Conservation (phyloP, 2,329 filamentous ascomycete species). For the Metarhizium rileyi region DNA sequence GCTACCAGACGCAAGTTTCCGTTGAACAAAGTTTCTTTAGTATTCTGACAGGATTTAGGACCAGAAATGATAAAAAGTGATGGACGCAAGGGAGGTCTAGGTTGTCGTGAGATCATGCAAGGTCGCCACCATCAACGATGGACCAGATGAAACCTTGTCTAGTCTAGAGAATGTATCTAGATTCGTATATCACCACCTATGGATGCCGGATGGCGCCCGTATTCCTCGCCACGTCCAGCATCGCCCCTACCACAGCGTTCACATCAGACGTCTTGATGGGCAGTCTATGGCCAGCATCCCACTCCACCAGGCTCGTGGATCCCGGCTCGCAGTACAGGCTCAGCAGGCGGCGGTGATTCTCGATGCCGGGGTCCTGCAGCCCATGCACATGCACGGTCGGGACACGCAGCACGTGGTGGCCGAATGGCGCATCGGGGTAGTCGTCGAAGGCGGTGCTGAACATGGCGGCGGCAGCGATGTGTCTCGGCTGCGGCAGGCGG, state of each 20-base stretch:
- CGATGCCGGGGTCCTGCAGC: slow-evolving; percentile 50
- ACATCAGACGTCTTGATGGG: slow-evolving; percentile 61
- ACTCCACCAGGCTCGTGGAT: slow-evolving; percentile 52
- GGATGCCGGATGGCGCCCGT: slow-evolving; percentile 3
- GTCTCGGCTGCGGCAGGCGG: slow-evolving; percentile 44
- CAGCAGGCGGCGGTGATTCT: slow-evolving; percentile 38
- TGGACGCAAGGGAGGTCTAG: no score
- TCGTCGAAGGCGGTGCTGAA: slow-evolving; percentile 16
- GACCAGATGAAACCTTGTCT: no score
- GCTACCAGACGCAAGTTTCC: no score
- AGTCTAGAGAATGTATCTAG: no score
- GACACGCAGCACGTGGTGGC: slow-evolving; percentile 19
- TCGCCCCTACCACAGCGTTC: slow-evolving; percentile 22
- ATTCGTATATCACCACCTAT: background rate
- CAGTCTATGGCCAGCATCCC: slow-evolving; percentile 63
- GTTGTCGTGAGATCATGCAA: no score
- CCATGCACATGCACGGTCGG: slow-evolving; percentile 34
- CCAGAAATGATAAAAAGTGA: no score
- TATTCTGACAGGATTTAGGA: no score
- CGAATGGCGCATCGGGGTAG: slow-evolving; percentile 39
- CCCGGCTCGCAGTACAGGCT: slow-evolving; percentile 49
- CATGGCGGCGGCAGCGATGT: slow-evolving; percentile 15
- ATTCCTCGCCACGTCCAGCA: slow-evolving; percentile 16
- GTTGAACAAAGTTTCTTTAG: no score
- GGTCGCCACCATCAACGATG: no score